phyloP scores from a whole-genome alignment of 1,284 basidiomycete species.

The Heterobasidion parviporum region DNA sequence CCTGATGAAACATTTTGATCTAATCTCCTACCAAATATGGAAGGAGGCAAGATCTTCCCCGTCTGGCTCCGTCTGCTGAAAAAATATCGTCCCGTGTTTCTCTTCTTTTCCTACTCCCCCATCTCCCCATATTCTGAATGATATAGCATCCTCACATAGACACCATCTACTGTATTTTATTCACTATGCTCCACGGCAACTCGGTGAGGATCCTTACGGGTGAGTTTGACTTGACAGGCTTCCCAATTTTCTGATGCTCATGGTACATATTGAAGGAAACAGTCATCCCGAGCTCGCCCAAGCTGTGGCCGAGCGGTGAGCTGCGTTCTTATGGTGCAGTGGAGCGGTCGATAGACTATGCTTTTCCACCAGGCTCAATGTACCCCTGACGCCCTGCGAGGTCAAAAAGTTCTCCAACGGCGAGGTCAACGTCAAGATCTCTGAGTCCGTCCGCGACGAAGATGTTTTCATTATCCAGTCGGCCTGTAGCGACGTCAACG shows the following conservation, averaged over 20 bases:
- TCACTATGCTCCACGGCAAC: constrained; percentile 80
- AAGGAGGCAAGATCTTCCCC: too few relatives aligned
- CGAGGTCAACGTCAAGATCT: constrained; percentile 88
- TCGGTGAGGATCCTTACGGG: constrained; percentile 91
- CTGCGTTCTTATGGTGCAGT: constrained; percentile 41
- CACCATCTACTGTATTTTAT: constrained; percentile 1
- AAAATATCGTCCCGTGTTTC: too few relatives aligned
- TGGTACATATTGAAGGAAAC: constrained; percentile 61
- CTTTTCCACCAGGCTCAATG: constrained; percentile 71
- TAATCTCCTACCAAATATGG: too few relatives aligned
- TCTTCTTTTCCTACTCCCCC: neutral
- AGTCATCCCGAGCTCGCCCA: constrained; percentile 96
- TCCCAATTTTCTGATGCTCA: constrained; percentile 9
- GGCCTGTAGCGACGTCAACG: constrained; percentile 71
- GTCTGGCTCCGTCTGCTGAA: too few relatives aligned
- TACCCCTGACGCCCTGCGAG: constrained; percentile 83
- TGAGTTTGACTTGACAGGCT: constrained; percentile 28
- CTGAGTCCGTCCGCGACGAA: constrained; percentile 94
- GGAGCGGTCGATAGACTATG: constrained; percentile 18
- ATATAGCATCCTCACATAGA: neutral
- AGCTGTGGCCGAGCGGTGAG: constrained; percentile 92
- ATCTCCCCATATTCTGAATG: neutral
- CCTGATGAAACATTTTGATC: too few relatives aligned
- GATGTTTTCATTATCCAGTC: constrained; percentile 96
- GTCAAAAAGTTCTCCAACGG: constrained; percentile 96